Conservation (phyloP, 225 moss, liverwort and hornwort genomes). For the Asterella californica region DNA sequence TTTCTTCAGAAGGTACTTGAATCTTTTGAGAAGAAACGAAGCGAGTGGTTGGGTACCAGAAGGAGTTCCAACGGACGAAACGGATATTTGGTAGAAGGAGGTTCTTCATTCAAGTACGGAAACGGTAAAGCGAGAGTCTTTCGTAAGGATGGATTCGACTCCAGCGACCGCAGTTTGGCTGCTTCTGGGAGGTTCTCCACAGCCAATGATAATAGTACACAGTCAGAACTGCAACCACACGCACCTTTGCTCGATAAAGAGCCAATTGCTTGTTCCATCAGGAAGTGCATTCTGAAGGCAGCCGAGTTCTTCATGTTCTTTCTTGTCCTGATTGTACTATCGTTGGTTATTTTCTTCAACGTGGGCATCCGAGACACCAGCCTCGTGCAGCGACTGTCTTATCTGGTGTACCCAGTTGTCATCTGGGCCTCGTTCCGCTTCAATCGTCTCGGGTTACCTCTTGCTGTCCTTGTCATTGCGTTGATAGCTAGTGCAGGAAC, state of each 20-base stretch:
- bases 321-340: constrained; percentile 69
- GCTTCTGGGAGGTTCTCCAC: constrained; percentile 25
- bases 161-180: constrained; percentile 22
- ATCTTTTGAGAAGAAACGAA: constrained; percentile 31
- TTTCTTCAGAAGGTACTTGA: constrained; percentile 28
- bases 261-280: constrained; percentile 52
- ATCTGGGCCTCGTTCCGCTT: constrained; percentile 96
- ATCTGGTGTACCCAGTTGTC: constrained; percentile 87
- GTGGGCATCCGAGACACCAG: constrained; percentile 71
- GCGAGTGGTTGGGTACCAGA: constrained; percentile 33
- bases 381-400: constrained; percentile 80
- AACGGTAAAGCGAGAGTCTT: constrained; percentile 24
- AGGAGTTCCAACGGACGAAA: constrained; percentile 34
- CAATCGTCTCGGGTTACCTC: constrained; percentile 81
- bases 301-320: constrained; percentile 73
- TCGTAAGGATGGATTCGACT: constrained; percentile 28
- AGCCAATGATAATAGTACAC: constrained; percentile 14
- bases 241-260: constrained; percentile 35
- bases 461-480: constrained; percentile 77
- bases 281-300: constrained; percentile 61
- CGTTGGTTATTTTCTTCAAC: constrained; percentile 86
- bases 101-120: constrained; percentile 19
- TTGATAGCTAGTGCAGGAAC: constrained; percentile 91
- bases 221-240: constrained; percentile 29
- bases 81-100: constrained; percentile 25